phyloP scores from a whole-genome alignment of 164 flowering plant genomes.

The Vitis riparia region DNA sequence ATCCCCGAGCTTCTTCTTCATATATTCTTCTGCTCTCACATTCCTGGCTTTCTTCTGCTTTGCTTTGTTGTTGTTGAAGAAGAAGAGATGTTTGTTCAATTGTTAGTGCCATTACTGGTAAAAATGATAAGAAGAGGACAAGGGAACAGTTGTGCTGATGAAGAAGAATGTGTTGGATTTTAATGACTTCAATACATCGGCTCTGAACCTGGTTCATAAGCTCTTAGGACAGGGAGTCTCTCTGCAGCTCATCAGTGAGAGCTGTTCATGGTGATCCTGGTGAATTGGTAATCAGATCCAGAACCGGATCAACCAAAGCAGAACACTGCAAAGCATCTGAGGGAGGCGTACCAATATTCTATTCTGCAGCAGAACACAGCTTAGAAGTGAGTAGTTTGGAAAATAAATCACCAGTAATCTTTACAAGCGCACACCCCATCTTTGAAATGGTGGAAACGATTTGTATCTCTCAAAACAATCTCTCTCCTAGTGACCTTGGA shows the following conservation, averaged over 20 bases:
- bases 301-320: too few relatives aligned
- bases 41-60: too few relatives aligned
- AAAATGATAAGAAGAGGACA: constrained; percentile 2
- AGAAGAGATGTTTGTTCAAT: too few relatives aligned
- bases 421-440: constrained; percentile 32
- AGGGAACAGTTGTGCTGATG: constrained; percentile 31
- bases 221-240: constrained; percentile 18
- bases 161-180: constrained; percentile 7
- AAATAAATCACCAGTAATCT: constrained; percentile 25
- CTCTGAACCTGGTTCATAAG: constrained; percentile 23
- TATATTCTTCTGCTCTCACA: too few relatives aligned
- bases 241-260: constrained; percentile 25
- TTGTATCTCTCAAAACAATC: constrained; percentile 33
- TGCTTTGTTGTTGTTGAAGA: too few relatives aligned
- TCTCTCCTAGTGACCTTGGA: constrained; percentile 24
- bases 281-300: neutral
- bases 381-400: too few relatives aligned
- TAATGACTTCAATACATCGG: constrained; percentile 23
- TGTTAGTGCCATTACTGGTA: too few relatives aligned
- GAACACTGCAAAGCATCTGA: too few relatives aligned
- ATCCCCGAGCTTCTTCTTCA: too few relatives aligned
- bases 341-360: too few relatives aligned
- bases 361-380: too few relatives aligned
- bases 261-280: constrained; percentile 12
- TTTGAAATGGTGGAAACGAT: constrained; percentile 35